Percentiles rank a stretch among this genome's conserved stretches.
These are phyloP conservation scores for Exophiala xenobiotica DNA, from an alignment of 2,329 filamentous ascomycete genomes.

Conservation along the genomic window DNA sequence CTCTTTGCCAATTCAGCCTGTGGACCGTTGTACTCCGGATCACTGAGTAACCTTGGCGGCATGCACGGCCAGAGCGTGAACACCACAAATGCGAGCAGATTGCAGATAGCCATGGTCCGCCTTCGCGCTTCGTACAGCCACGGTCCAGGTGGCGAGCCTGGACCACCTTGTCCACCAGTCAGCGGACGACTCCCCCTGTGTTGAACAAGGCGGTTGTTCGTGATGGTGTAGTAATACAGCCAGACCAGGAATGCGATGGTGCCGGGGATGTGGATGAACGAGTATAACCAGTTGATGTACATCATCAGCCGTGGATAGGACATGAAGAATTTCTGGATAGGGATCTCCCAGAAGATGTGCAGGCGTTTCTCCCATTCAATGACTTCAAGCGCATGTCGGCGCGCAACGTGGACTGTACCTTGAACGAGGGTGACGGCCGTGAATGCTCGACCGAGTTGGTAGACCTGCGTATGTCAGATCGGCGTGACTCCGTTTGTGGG, in stretches of 20 bases:
- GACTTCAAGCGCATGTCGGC: slow-evolving; percentile 66
- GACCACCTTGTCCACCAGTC: slow-evolving; percentile 32
- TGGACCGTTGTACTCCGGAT: slow-evolving; percentile 53
- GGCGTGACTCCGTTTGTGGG: background rate
- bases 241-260: slow-evolving; percentile 68
- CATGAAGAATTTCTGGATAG: slow-evolving; percentile 60
- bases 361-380: slow-evolving; percentile 65
- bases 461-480: background rate
- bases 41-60: slow-evolving; percentile 58
- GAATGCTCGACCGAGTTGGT: slow-evolving; percentile 71
- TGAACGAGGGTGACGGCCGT: slow-evolving; percentile 68
- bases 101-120: slow-evolving; percentile 59
- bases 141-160: slow-evolving; percentile 48
- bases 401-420: slow-evolving; percentile 66
- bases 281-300: slow-evolving; percentile 72
- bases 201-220: slow-evolving; percentile 52
- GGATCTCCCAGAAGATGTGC: slow-evolving; percentile 64
- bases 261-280: slow-evolving; percentile 75
- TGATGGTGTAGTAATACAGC: slow-evolving; percentile 70
- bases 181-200: slow-evolving; percentile 39
- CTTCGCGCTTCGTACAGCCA: slow-evolving; percentile 56
- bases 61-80: slow-evolving; percentile 63
- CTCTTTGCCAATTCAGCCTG: slow-evolving; percentile 60
- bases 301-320: slow-evolving; percentile 57
- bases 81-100: slow-evolving; percentile 58